Conservation (phyloP, 768 basidiomycete species). For the Serendipita sp. region DNA sequence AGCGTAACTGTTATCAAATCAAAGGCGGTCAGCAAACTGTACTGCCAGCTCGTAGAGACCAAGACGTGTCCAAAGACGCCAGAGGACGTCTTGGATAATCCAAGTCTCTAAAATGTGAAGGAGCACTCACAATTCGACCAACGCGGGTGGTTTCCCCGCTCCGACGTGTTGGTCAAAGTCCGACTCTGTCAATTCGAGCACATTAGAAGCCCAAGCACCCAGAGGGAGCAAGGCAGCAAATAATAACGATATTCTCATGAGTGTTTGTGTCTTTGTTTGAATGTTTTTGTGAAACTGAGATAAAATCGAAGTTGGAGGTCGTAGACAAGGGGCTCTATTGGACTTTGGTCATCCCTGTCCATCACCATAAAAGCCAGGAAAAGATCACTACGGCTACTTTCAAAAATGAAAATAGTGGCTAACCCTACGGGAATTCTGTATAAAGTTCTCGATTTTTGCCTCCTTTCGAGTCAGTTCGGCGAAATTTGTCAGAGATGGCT, state of each 20-base stretch:
- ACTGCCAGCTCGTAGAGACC: not conserved
- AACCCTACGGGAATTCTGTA: no score
- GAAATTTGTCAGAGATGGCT: no score
- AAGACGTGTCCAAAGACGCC: not conserved
- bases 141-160: conserved; percentile 52
- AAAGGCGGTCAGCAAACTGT: conserved; percentile 9
- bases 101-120: conserved; percentile 3
- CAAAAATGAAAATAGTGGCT: no score
- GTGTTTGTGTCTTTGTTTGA: conserved; percentile 12
- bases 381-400: no score
- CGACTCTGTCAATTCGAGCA: conserved; percentile 55
- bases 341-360: not conserved
- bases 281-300: not conserved
- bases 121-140: conserved; percentile 75
- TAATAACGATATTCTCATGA: conserved; percentile 45
- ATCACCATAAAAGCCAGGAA: no score
- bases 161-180: conserved; percentile 69
- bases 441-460: no score
- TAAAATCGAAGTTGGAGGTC: not conserved
- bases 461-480: no score
- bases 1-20: conserved; percentile 40
- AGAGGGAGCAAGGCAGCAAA: conserved; percentile 41
- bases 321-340: not conserved
- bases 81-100: not conserved
- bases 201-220: conserved; percentile 56